Conservation (phyloP, 352 stramenopile genomes). For the Globisporangium splendens region DNA sequence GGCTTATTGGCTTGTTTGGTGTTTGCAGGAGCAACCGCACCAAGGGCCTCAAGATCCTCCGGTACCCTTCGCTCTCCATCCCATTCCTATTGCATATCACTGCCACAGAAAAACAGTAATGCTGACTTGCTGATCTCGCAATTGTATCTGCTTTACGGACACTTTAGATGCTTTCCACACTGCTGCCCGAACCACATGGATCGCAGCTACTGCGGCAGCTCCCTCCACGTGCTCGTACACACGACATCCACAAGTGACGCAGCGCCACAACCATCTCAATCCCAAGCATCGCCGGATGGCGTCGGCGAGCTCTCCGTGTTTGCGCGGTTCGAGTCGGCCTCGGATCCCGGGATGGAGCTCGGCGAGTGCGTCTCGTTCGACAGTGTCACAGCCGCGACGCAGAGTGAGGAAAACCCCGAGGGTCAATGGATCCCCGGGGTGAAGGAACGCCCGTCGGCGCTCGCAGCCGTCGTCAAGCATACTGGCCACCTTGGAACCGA, state of each 20-base stretch:
- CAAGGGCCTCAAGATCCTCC: constrained; percentile 69
- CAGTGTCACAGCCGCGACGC: constrained; percentile 26
- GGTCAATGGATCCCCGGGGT: constrained; percentile 53
- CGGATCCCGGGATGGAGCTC: constrained; percentile 22
- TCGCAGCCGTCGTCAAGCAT: constrained; percentile 17
- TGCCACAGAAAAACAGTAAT: no score
- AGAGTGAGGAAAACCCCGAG: constrained; percentile 57
- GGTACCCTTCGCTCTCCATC: constrained; percentile 14
- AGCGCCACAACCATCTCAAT: no score
- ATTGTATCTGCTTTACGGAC: not conserved
- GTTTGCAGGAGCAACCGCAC: constrained; percentile 56
- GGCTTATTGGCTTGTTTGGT: not conserved
- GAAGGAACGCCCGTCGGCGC: constrained; percentile 34
- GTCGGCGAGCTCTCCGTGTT: constrained; percentile 24
- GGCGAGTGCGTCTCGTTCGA: constrained; percentile 47
- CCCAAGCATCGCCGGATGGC: constrained; percentile 6
- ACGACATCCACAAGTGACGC: not conserved
- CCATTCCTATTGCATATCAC: no score
- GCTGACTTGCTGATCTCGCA: not conserved
- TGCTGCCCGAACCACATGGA: constrained; percentile 33
- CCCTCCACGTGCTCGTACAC: constrained; percentile 21
- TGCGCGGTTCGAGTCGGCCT: constrained; percentile 30
- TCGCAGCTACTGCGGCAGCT: constrained; percentile 34
- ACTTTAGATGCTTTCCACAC: constrained; percentile 29
- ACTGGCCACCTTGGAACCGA: constrained; percentile 1